phyloP scores from a whole-genome alignment of 129 eudicot genomes.

The Scalesia atractyloides region DNA sequence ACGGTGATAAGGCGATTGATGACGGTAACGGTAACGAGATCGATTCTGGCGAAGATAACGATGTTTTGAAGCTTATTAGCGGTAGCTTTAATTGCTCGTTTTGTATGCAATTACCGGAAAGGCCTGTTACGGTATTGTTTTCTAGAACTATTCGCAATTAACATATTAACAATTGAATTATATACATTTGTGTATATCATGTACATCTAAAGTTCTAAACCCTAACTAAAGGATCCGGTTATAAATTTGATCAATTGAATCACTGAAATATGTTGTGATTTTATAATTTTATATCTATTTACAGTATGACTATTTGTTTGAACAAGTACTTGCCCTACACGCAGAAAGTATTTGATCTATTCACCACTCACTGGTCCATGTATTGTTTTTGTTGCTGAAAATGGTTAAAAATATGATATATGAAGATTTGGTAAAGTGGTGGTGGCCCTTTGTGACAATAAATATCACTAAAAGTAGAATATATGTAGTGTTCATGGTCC shows the following conservation, averaged over 20 bases:
- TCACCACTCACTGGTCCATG: too few relatives aligned
- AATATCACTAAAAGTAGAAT: not conserved
- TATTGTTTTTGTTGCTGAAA: slow-evolving; percentile 13
- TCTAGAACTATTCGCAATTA: not conserved
- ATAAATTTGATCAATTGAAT: not conserved
- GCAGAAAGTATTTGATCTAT: too few relatives aligned
- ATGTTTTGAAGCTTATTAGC: slow-evolving; percentile 52
- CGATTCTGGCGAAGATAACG: slow-evolving; percentile 25
- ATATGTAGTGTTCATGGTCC: slow-evolving; percentile 6
- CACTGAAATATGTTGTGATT: too few relatives aligned
- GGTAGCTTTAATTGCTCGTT: slow-evolving; percentile 68
- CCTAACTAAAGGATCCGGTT: slow-evolving; percentile 20
- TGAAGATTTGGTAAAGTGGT: slow-evolving; percentile 19
- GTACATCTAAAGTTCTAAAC: not conserved
- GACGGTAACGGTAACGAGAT: slow-evolving; percentile 12
- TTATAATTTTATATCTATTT: slow-evolving; percentile 14
- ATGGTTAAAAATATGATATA: slow-evolving; percentile 22
- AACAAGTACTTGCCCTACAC: too few relatives aligned
- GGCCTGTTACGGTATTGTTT: slow-evolving; percentile 67
- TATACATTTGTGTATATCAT: not conserved
- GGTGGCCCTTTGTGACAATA: slow-evolving; percentile 26
- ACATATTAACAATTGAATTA: not conserved
- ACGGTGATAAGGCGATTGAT: slow-evolving; percentile 4
- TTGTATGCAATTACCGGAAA: slow-evolving; percentile 83
- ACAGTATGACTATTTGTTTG: not conserved